These are phyloP conservation scores for Fusarium illudens DNA, from an alignment of 2,329 filamentous ascomycete species.

Conservation along the genomic window DNA sequence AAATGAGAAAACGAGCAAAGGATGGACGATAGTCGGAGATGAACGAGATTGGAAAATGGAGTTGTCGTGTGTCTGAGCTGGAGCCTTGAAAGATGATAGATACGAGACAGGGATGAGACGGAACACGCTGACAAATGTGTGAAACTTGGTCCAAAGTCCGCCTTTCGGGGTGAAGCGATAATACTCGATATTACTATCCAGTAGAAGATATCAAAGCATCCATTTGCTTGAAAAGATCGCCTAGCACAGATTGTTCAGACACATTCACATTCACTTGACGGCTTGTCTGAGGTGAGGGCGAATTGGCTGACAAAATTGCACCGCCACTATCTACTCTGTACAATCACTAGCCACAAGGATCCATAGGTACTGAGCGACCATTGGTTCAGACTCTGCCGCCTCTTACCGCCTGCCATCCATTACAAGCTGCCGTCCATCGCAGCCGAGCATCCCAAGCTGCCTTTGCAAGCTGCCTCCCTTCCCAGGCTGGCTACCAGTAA, in stretches of 20 bases:
- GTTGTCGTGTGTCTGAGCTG: neutral
- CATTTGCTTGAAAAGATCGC: neutral
- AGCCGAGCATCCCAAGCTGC: too few species aligned
- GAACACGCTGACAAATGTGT: constrained; percentile 31
- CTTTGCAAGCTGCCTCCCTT: too few species aligned
- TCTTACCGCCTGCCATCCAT: too few species aligned
- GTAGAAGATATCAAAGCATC: neutral
- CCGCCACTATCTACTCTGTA: too few species aligned
- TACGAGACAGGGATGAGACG: constrained; percentile 22
- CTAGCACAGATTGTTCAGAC: neutral
- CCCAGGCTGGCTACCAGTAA: neutral
- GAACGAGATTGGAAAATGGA: neutral
- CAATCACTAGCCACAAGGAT: too few species aligned
- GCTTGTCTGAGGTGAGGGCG: too few species aligned
- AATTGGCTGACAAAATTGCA: too few species aligned
- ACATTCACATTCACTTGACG: too few species aligned
- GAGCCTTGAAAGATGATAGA: neutral
- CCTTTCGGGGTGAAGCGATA: neutral
- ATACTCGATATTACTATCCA: neutral
- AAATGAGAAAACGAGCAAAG: neutral
- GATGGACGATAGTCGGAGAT: neutral
- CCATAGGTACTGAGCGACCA: too few species aligned
- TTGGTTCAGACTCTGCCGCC: too few species aligned
- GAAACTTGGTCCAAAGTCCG: neutral
- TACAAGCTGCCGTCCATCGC: too few species aligned